Evolutionary conservation across 345 rosid genomes (phyloP).

Genomic region (Citrus glauca): DNA sequence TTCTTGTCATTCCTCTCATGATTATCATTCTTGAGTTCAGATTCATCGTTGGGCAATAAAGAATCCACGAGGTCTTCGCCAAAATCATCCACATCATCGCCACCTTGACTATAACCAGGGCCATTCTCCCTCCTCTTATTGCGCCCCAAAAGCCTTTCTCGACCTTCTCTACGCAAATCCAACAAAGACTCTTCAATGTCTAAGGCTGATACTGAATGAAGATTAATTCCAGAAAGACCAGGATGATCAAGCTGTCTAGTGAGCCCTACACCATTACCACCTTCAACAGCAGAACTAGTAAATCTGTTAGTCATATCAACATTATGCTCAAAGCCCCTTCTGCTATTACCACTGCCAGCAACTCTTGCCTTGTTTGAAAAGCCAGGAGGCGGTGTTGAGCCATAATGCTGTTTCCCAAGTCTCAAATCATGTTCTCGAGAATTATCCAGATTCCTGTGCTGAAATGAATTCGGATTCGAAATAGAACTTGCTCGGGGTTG

Average conservation of each 20-base stretch:
- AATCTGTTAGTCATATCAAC: constrained; percentile 24
- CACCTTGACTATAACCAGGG: constrained; percentile 10
- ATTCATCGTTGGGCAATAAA: constrained; percentile 51
- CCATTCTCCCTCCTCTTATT: constrained; percentile 26
- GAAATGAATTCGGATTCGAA: constrained; percentile 25
- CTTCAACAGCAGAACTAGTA: constrained; percentile 9
- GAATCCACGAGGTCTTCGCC: constrained; percentile 53
- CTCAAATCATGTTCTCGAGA: constrained; percentile 25
- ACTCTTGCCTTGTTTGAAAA: constrained; percentile 34
- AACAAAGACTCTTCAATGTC: constrained; percentile 41
- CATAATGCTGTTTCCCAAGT: constrained; percentile 37
- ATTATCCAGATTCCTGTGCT: constrained; percentile 27
- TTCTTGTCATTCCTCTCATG: constrained; percentile 40
- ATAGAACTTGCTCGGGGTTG: constrained; percentile 22
- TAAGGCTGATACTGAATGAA: constrained; percentile 45
- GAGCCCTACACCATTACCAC: constrained; percentile 32
- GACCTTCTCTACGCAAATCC: constrained; percentile 33
- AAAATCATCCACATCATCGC: constrained; percentile 37
- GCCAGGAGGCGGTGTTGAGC: constrained; percentile 44
- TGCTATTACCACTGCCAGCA: constrained; percentile 29
- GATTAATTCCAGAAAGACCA: constrained; percentile 52
- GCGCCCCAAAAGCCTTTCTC: constrained; percentile 17
- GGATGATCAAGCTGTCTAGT: constrained; percentile 62
- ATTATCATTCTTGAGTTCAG: constrained; percentile 37
- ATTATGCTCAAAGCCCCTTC: constrained; percentile 30